A percentile compares a stretch with the other conserved stretches of the same genome.
Conservation (phyloP, 805 yeast genomes). For the Starmerella powellii region DNA sequence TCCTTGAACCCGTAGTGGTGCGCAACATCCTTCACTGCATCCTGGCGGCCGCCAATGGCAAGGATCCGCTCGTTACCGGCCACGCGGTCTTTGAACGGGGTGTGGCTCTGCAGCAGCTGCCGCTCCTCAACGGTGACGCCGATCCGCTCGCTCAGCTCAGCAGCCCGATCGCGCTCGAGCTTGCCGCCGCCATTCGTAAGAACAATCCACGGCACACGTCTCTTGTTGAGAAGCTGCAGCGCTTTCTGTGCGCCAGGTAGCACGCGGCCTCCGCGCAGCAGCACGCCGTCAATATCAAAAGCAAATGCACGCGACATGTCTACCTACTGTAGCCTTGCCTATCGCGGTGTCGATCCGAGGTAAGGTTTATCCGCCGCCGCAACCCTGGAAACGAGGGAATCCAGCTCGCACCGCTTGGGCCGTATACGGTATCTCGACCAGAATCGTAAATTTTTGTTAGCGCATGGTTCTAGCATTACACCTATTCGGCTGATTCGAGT, state of each 20-base stretch:
- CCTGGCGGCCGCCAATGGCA: slow-evolving; percentile 83
- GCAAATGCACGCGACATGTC: slow-evolving; percentile 49
- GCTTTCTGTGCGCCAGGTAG: slow-evolving; percentile 73
- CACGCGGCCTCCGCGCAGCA: slow-evolving; percentile 71
- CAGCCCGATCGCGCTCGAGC: slow-evolving; percentile 62
- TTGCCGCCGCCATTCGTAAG: slow-evolving; percentile 92
- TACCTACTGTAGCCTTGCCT: too few species aligned
- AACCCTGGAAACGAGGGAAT: neutral
- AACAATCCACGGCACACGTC: slow-evolving; percentile 70
- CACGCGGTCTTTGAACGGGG: slow-evolving; percentile 80
- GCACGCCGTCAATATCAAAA: slow-evolving; percentile 86
- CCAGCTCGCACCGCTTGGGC: too few species aligned
- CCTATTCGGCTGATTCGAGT: too few species aligned
- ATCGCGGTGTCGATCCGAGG: too few species aligned
- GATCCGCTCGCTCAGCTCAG: slow-evolving; percentile 53
- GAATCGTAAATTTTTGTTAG: too few species aligned
- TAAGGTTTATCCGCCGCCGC: too few species aligned
- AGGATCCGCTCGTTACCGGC: slow-evolving; percentile 57
- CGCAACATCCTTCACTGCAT: slow-evolving; percentile 72
- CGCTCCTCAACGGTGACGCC: slow-evolving; percentile 51
- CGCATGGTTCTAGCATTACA: too few species aligned
- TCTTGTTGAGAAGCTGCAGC: slow-evolving; percentile 54
- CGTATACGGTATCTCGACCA: too few species aligned
- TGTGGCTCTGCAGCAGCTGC: slow-evolving; percentile 85
- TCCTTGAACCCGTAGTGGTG: slow-evolving; percentile 71